Percentiles rank a stretch among this genome's conserved stretches.
These are phyloP conservation scores for Arabidopsis hybrid DNA, from an alignment of 441 rosid genomes.

Conservation along the genomic window DNA sequence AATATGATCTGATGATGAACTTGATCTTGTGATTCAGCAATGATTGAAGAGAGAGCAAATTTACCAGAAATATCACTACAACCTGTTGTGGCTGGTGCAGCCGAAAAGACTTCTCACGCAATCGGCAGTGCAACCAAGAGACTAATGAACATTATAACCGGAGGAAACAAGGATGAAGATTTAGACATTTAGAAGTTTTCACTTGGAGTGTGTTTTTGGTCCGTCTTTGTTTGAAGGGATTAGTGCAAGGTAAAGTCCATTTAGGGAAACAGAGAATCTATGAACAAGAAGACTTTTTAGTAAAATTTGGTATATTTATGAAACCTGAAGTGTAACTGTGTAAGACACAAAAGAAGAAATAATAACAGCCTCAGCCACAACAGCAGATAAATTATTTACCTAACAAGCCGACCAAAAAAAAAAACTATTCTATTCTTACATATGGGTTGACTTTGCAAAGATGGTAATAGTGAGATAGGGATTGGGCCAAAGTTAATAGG, in stretches of 20 bases:
- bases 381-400: background rate
- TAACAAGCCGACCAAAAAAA: background rate
- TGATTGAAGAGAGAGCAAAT: constrained; percentile 90
- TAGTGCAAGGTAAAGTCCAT: background rate
- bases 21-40: constrained; percentile 58
- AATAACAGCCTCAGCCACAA: background rate
- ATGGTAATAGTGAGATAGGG: background rate
- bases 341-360: background rate
- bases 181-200: constrained; percentile 10
- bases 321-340: background rate
- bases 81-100: constrained; percentile 85
- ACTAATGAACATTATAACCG: constrained; percentile 55
- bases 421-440: no score
- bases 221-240: background rate
- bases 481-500: constrained; percentile 36
- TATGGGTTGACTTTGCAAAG: constrained; percentile 3
- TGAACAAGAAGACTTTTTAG: background rate
- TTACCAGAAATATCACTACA: constrained; percentile 79
- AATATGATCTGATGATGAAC: background rate
- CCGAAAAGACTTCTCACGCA: constrained; percentile 77
- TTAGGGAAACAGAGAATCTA: constrained; percentile 6
- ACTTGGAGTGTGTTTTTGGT: background rate
- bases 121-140: constrained; percentile 84
- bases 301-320: background rate
- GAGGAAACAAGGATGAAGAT: constrained; percentile 51